Evolutionary conservation across 1,284 basidiomycete genomes (phyloP).

Genomic region (Fomitopsis palustris): DNA sequence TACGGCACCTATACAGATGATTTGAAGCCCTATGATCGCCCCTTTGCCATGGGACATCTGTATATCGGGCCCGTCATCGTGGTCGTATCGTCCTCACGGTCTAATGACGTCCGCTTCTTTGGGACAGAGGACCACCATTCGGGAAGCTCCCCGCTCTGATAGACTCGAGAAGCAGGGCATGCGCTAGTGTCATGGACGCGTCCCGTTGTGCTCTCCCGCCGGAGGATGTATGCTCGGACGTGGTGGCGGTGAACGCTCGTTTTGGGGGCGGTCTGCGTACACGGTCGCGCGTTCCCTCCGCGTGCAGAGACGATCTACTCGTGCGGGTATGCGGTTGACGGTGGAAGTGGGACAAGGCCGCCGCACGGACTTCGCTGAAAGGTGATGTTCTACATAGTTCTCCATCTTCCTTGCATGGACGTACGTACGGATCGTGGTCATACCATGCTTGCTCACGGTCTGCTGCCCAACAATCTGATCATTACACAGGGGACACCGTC

Average conservation of each 20-base stretch:
- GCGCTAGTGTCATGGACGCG: neutral
- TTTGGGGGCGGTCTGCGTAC: neutral
- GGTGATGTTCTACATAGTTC: neutral
- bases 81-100: neutral
- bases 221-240: neutral
- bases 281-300: neutral
- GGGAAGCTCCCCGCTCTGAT: neutral
- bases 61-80: neutral
- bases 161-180: slow-evolving; percentile 1
- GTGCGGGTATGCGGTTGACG: neutral
- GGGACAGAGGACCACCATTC: neutral
- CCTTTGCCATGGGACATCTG: neutral
- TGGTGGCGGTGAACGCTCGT: neutral
- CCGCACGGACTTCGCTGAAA: neutral
- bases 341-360: neutral
- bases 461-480: neutral
- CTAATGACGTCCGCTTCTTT: neutral
- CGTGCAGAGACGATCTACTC: neutral
- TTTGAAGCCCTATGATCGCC: neutral
- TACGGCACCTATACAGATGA: neutral
- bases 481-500: too few relatives aligned
- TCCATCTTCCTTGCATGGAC: neutral
- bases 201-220: neutral
- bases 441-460: neutral
- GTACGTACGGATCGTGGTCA: neutral